Evolutionary conservation across 78 protist genomes (phyloP).

Genomic region (Tieghemostelium lacteum): DNA sequence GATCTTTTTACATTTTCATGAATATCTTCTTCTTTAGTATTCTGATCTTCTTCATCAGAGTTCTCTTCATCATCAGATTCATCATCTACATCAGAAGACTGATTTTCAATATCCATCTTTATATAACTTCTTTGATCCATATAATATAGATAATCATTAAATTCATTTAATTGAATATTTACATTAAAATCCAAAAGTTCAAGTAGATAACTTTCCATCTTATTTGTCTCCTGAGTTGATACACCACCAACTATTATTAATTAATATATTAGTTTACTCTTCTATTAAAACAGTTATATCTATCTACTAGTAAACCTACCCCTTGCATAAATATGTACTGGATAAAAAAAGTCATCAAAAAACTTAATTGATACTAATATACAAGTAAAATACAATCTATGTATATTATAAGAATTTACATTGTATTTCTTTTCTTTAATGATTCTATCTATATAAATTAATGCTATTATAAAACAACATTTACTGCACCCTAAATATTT

Average conservation of each 20-base stretch:
- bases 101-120: constrained; percentile 20
- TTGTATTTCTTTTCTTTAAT: not conserved
- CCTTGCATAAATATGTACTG: constrained; percentile 46
- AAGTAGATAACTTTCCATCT: constrained; percentile 29
- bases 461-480: constrained; percentile 35
- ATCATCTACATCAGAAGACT: constrained; percentile 25
- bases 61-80: constrained; percentile 4
- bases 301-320: not conserved
- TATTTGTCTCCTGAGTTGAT: constrained; percentile 15
- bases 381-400: constrained; percentile 42
- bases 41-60: not conserved
- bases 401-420: constrained; percentile 26
- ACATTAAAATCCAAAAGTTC: constrained; percentile 53
- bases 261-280: not conserved
- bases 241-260: constrained; percentile 60
- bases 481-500: constrained; percentile 58
- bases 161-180: not conserved
- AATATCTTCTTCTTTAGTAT: not conserved
- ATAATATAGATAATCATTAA: constrained; percentile 2
- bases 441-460: constrained; percentile 49
- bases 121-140: constrained; percentile 45
- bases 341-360: constrained; percentile 61
- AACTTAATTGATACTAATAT: constrained; percentile 49
- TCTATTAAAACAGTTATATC: not conserved
- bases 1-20: not conserved